Evolutionary conservation across 2,329 filamentous ascomycete genomes (phyloP), one percentile per base, ranked within the genome.

Genomic region (Cladosporium sp.): DNA sequence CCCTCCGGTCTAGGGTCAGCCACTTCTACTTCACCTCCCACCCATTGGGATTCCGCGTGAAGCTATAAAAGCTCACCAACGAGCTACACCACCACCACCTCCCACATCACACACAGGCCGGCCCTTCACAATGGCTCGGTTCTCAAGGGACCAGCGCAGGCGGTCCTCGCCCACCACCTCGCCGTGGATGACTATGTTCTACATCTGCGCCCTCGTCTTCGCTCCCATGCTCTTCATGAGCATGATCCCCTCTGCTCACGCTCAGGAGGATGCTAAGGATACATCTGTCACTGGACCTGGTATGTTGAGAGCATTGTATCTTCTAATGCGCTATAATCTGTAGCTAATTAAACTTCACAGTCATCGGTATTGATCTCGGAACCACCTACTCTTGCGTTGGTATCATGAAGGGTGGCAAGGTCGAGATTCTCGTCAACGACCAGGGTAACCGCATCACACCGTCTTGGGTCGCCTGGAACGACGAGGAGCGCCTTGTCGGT

Each of bases 401-500:
- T 90, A 92, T 96, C 79, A 96, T 96, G 92, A 90, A 93, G 80
- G 91, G 92, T 79, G 93, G 93, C 80, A 95, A 94, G 83, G 92
- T 97, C 74, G 92, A 97, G 78, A 97, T 97, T 83, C 86, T 97
- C 74, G 92, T 92, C 82, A 97, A 97, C 85, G 92, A 97, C 82
- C 93, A 96, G 86, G 92, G 92, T 86, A 93, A 96, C 88, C 91
- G 92, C 85, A 96, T 96, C 74, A 96, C 93, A 75, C 93, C 93
- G 65, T 79, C 78, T n/a, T 79, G 76, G 71, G 78, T 79, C 52
- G 78, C 78, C 65, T 79, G 96, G 82, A 98, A 93, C 81, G 93
- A 98, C 76, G 93, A 97, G 71, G 95, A 98, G 83, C 90, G 95
- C 78, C 86, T 99, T 73, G 93, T 99, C 74, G 95, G 95, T 86